phyloP scores from a whole-genome alignment of 1,139 yeast genomes.

The Debaryomyces robertsiae region DNA sequence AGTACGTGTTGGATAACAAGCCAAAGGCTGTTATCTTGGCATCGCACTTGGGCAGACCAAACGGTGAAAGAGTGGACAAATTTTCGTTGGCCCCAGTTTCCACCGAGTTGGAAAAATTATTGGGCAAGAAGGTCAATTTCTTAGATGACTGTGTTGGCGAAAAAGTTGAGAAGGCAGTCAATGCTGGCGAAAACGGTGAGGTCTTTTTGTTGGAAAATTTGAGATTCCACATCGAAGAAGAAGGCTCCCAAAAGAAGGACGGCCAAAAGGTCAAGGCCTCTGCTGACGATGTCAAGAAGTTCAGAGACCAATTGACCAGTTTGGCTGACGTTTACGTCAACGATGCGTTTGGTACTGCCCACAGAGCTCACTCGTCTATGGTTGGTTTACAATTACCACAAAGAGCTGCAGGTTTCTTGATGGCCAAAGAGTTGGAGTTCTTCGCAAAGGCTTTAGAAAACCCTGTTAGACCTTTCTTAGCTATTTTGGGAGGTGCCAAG shows the following conservation, averaged over 20 bases:
- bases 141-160: conserved; percentile 86
- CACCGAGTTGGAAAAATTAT: conserved; percentile 74
- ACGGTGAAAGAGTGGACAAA: conserved; percentile 81
- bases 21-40: conserved; percentile 91
- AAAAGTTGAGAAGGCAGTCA: conserved; percentile 78
- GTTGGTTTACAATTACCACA: conserved; percentile 92
- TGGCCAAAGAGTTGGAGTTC: conserved; percentile 94
- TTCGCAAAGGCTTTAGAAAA: conserved; percentile 96
- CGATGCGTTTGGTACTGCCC: conserved; percentile 98
- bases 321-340: conserved; percentile 95
- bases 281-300: conserved; percentile 74
- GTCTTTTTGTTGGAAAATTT: conserved; percentile 88
- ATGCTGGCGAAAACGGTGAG: conserved; percentile 68
- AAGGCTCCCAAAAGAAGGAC: conserved; percentile 80
- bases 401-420: conserved; percentile 96
- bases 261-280: conserved; percentile 92
- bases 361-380: conserved; percentile 98
- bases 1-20: conserved; percentile 85
- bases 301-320: conserved; percentile 84
- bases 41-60: conserved; percentile 97
- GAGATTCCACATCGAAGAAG: conserved; percentile 97
- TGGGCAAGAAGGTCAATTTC: conserved; percentile 71
- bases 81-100: conserved; percentile 93
- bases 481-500: conserved; percentile 98
- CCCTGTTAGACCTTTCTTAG: conserved; percentile 96